Evolutionary conservation across 805 yeast genomes (phyloP).

Genomic region (Candida sakaeoensis): DNA sequence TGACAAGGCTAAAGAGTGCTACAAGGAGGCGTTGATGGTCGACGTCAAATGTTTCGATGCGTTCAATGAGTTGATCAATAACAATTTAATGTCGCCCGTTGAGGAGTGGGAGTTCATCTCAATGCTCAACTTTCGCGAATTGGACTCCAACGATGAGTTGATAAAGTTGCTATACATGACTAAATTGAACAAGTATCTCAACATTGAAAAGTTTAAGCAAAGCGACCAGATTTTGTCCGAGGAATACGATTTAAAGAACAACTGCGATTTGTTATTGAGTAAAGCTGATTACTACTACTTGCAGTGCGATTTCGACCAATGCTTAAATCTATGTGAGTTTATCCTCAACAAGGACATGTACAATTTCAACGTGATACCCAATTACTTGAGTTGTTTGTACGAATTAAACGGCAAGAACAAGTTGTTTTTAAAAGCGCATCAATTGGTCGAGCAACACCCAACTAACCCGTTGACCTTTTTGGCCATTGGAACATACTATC

Average conservation of each 20-base stretch:
- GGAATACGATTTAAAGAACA: constrained; percentile 67
- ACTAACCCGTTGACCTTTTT: constrained; percentile 83
- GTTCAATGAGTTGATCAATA: constrained; percentile 69
- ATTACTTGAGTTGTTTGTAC: constrained; percentile 76
- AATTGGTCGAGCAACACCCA: constrained; percentile 80
- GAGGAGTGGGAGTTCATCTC: constrained; percentile 80
- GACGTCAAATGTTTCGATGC: constrained; percentile 95
- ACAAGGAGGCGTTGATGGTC: constrained; percentile 77
- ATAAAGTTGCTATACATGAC: constrained; percentile 75
- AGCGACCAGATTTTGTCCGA: constrained; percentile 64
- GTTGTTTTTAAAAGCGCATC: constrained; percentile 76
- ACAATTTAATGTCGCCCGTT: constrained; percentile 70
- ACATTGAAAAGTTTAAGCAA: constrained; percentile 54
- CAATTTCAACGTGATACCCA: constrained; percentile 69
- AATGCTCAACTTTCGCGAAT: constrained; percentile 59
- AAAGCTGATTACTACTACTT: constrained; percentile 67
- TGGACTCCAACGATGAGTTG: constrained; percentile 74
- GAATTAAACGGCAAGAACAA: constrained; percentile 82
- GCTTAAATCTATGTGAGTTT: constrained; percentile 69
- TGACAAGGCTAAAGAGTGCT: constrained; percentile 82
- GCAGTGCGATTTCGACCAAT: constrained; percentile 75
- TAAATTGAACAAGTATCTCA: constrained; percentile 67
- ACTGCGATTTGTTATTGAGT: constrained; percentile 65
- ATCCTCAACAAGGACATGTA: constrained; percentile 59
- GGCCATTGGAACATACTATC: constrained; percentile 86